These are phyloP conservation scores for Stemphylium beticola DNA, from an alignment of 2,329 filamentous ascomycete species.

Conservation along the genomic window DNA sequence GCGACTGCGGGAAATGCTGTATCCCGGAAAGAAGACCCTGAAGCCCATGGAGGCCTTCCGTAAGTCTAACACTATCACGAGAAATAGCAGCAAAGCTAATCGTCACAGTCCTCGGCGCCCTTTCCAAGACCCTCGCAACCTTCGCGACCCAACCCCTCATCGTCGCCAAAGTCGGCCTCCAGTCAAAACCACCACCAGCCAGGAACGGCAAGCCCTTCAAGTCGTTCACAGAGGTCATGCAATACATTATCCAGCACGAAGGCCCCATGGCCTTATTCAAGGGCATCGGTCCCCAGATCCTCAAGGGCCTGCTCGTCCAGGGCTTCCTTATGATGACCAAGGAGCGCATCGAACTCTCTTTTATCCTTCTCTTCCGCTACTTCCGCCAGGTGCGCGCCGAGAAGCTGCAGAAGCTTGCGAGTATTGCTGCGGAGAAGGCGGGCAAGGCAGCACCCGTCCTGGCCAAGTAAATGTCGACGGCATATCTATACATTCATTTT, in stretches of 20 bases:
- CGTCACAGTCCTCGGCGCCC: conserved; percentile 77
- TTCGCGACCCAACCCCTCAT: conserved; percentile 94
- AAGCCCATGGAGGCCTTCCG: conserved; percentile 88
- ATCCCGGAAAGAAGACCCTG: conserved; percentile 76
- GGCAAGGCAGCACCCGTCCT: conserved; percentile 41
- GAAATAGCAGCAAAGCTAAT: conserved; percentile 19
- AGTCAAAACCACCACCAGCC: conserved; percentile 86
- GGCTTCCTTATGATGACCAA: conserved; percentile 99
- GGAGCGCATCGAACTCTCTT: conserved; percentile 89
- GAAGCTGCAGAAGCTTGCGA: conserved; percentile 71
- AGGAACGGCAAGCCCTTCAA: conserved; percentile 91
- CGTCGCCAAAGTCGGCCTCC: conserved; percentile 94
- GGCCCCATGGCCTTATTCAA: conserved; percentile 88
- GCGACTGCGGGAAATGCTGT: conserved; percentile 77
- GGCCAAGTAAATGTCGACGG: conserved; percentile 30
- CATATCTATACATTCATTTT: conserved; percentile 9
- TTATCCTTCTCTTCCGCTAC: conserved; percentile 85
- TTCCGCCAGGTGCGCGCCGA: conserved; percentile 72
- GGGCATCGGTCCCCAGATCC: conserved; percentile 90
- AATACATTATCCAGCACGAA: conserved; percentile 89
- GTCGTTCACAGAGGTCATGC: conserved; percentile 92
- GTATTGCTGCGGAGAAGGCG: conserved; percentile 65
- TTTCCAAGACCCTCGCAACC: conserved; percentile 92
- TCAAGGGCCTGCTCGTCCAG: conserved; percentile 92
- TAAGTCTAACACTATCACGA: conserved; percentile 58